Evolutionary conservation across 306 rosid genomes (phyloP).

Genomic region (Macrotyloma uniflorum): DNA sequence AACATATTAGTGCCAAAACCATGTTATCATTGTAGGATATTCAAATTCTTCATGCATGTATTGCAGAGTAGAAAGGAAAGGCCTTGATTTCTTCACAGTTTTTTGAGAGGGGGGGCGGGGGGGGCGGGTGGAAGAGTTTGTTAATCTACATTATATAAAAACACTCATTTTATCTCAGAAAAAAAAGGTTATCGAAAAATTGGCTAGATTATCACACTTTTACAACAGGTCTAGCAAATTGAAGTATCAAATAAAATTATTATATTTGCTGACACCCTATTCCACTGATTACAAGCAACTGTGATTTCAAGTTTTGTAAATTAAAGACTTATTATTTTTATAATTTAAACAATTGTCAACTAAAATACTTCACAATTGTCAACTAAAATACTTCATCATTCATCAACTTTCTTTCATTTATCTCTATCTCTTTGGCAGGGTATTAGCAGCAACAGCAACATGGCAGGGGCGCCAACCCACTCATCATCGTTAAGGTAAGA

Average conservation of each 20-base stretch:
- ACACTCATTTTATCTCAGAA: not conserved
- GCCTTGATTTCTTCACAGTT: not conserved
- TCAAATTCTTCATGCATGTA: not conserved
- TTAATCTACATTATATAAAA: not conserved
- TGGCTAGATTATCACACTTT: not conserved
- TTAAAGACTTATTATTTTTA: not conserved
- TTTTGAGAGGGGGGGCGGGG: no score
- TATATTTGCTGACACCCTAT: not conserved
- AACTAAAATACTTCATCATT: not conserved
- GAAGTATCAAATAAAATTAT: not conserved
- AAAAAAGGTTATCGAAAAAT: not conserved
- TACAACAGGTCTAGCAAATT: slow-evolving; percentile 4
- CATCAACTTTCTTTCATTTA: not conserved
- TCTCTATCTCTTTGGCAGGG: not conserved
- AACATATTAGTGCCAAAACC: not conserved
- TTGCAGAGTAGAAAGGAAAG: not conserved
- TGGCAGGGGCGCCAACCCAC: not conserved
- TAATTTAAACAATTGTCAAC: not conserved
- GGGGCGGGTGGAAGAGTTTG: no score
- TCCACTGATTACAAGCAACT: not conserved
- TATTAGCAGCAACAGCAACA: not conserved
- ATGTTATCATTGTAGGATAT: not conserved
- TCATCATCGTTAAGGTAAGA: not conserved
- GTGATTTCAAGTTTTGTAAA: not conserved
- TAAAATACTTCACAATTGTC: not conserved